These are phyloP conservation scores for Tetrapisispora fleetii DNA, from an alignment of 805 yeast genomes.

Conservation along the genomic window DNA sequence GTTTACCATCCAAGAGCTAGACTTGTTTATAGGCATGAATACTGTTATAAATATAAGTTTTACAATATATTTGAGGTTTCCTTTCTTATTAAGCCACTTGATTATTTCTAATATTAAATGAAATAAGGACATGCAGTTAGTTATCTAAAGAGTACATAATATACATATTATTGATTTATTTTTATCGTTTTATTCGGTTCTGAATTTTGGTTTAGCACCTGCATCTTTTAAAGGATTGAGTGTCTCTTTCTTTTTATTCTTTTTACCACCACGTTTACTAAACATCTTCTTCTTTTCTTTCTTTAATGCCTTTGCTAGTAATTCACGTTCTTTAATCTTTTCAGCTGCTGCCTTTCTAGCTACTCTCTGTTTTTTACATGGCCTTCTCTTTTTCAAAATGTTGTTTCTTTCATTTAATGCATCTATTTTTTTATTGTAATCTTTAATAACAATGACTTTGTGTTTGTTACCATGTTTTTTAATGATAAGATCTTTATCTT, in stretches of 20 bases:
- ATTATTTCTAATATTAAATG: not conserved
- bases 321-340: conserved; percentile 18
- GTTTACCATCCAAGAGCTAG: conserved; percentile 5
- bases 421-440: conserved; percentile 15
- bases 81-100: not conserved
- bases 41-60: not conserved
- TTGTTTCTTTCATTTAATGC: conserved; percentile 5
- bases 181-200: conserved; percentile 7
- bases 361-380: conserved; percentile 26
- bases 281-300: conserved; percentile 26
- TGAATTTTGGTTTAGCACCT: conserved; percentile 11
- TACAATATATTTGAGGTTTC: not conserved
- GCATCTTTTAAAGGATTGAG: conserved; percentile 15
- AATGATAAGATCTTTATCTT: conserved; percentile 7
- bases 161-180: not conserved
- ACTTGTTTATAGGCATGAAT: not conserved
- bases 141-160: not conserved
- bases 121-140: not conserved
- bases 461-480: conserved; percentile 9
- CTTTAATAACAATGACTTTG: conserved; percentile 8
- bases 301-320: conserved; percentile 15
- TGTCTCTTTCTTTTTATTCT: conserved; percentile 21
- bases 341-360: conserved; percentile 19
- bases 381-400: conserved; percentile 17
- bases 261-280: conserved; percentile 31